Percentiles rank a stretch among this genome's conserved stretches.
Conservation (phyloP, 371 early-diverging fungal species). For the Paraphysoderma sedebokerense region DNA sequence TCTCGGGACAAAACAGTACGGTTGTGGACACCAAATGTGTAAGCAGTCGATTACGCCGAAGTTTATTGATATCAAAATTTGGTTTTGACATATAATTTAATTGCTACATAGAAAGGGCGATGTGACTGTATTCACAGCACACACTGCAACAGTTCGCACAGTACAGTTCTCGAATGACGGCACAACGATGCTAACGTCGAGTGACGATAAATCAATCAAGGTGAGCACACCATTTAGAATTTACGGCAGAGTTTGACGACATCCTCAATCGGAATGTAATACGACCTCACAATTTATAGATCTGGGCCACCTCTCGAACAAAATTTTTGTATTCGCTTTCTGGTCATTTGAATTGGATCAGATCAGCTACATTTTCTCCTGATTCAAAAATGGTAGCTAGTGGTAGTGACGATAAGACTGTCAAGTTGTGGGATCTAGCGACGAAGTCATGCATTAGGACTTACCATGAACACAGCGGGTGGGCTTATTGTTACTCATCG, state of each 20-base stretch:
- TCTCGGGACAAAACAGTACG: conserved; percentile 30
- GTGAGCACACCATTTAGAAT: too few relatives aligned
- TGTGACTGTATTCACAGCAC: conserved; percentile 30
- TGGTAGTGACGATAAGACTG: conserved; percentile 31
- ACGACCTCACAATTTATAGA: too few relatives aligned
- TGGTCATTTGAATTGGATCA: conserved; percentile 35
- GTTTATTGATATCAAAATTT: too few relatives aligned
- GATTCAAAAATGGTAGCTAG: conserved; percentile 19
- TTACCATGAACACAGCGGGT: conserved; percentile 28
- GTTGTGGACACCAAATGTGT: too few relatives aligned
- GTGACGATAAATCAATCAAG: conserved; percentile 33
- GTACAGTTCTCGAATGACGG: conserved; percentile 29
- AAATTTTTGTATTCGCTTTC: conserved; percentile 25
- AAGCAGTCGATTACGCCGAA: too few relatives aligned
- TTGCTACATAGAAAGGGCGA: conserved; percentile 23
- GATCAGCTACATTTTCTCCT: conserved; percentile 24
- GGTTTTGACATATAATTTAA: too few relatives aligned
- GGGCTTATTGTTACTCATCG: neutral
- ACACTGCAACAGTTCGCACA: conserved; percentile 27
- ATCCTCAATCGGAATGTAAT: too few relatives aligned
- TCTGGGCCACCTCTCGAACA: conserved; percentile 25
- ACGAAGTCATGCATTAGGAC: conserved; percentile 23
- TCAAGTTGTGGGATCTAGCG: conserved; percentile 27
- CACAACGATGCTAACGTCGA: conserved; percentile 17
- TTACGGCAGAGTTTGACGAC: too few relatives aligned